Percentiles rank a stretch among this genome's conserved stretches.
Evolutionary conservation across 2,329 filamentous ascomycete genomes (phyloP).

Genomic region (Podosphaera xanthii): DNA sequence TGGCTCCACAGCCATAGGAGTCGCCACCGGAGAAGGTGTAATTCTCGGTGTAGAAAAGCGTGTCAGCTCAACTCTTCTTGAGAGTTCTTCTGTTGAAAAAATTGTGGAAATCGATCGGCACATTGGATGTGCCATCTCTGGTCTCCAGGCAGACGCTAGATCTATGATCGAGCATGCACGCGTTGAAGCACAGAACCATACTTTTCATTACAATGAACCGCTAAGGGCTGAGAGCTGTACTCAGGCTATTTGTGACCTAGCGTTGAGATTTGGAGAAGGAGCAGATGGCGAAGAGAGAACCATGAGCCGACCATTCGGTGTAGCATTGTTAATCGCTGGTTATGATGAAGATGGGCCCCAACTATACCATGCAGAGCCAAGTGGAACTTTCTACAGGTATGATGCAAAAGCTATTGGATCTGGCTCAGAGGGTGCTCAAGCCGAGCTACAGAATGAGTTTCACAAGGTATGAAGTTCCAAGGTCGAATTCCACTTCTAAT

Average conservation of each 20-base stretch:
- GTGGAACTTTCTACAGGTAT: conserved; percentile 95
- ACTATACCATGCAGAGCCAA: conserved; percentile 94
- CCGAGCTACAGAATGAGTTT: conserved; percentile 95
- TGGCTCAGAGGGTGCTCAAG: conserved; percentile 89
- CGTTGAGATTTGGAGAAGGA: conserved; percentile 87
- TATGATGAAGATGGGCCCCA: conserved; percentile 94
- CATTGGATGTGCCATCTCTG: conserved; percentile 97
- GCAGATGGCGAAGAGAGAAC: conserved; percentile 96
- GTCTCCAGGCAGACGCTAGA: conserved; percentile 87
- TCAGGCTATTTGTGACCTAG: conserved; percentile 94
- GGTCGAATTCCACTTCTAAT: conserved; percentile 7
- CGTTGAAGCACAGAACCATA: conserved; percentile 89
- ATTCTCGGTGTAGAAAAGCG: conserved; percentile 97
- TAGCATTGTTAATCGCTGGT: conserved; percentile 85
- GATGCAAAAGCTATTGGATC: conserved; percentile 97
- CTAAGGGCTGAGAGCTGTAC: conserved; percentile 94
- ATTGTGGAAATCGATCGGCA: conserved; percentile 98
- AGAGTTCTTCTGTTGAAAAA: conserved; percentile 96
- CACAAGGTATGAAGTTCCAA: conserved; percentile 40
- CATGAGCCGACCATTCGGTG: conserved; percentile 93
- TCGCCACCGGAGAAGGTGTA: conserved; percentile 84
- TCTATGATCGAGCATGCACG: conserved; percentile 97
- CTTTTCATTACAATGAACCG: conserved; percentile 93
- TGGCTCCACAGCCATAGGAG: conserved; percentile 91
- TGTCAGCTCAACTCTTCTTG: conserved; percentile 88